phyloP scores from a whole-genome alignment of 768 basidiomycete genomes.

The Clavulina sp. region DNA sequence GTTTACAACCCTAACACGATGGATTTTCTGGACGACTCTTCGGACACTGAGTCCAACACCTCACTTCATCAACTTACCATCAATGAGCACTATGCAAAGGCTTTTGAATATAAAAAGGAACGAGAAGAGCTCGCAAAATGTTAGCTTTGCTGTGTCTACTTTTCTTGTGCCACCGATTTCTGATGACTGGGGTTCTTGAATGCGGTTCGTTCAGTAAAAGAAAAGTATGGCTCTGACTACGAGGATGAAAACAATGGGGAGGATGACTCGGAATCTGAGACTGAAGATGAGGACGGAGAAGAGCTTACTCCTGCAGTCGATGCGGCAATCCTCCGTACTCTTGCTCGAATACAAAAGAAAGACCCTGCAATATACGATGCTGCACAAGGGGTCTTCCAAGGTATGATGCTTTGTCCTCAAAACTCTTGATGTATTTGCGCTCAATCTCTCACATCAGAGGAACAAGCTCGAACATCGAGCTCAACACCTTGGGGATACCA shows the following conservation, averaged over 20 bases:
- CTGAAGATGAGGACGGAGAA: conserved; percentile 88
- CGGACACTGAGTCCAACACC: background rate
- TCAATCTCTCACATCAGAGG: conserved; percentile 30
- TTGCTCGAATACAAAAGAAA: conserved; percentile 64
- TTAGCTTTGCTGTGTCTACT: conserved; percentile 25
- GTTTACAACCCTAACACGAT: too few relatives aligned
- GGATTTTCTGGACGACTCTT: background rate
- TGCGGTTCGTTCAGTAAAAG: conserved; percentile 41
- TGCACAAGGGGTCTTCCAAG: conserved; percentile 58
- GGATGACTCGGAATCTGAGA: conserved; percentile 56
- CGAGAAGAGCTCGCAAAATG: conserved; percentile 67
- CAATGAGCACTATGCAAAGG: conserved; percentile 64
- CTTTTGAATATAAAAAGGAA: conserved; percentile 68
- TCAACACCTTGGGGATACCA: conserved; percentile 13
- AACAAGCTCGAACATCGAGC: conserved; percentile 33
- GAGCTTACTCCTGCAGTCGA: conserved; percentile 88
- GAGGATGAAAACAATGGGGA: conserved; percentile 28
- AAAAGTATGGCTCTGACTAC: conserved; percentile 41
- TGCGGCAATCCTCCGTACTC: conserved; percentile 80
- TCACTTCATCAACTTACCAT: conserved; percentile 35
- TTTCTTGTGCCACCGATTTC: too few relatives aligned
- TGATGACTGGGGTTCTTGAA: conserved; percentile 3
- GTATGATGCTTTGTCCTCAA: conserved; percentile 22
- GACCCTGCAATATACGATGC: conserved; percentile 75
- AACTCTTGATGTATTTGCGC: background rate